These are phyloP conservation scores for Penicillium simplicissimum DNA, from an alignment of 495 filamentous ascomycete species.

Conservation along the genomic window DNA sequence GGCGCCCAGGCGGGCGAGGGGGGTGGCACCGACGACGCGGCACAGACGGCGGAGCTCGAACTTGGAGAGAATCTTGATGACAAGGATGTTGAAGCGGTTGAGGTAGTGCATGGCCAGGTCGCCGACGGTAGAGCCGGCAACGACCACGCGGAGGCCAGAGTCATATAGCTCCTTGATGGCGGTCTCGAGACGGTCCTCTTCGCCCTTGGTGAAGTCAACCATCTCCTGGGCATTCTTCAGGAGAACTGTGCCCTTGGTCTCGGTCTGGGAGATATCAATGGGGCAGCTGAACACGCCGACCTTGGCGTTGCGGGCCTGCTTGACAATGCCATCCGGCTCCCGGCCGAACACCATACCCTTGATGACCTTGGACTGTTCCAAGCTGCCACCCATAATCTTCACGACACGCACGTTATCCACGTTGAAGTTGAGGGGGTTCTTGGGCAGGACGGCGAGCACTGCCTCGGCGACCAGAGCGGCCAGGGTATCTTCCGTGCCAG, in stretches of 20 bases:
- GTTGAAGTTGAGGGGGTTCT: constrained; percentile 98
- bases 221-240: constrained; percentile 98
- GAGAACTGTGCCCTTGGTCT: constrained; percentile 99
- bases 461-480: constrained; percentile 88
- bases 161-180: constrained; percentile 95
- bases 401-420: constrained; percentile 99
- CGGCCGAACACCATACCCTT: constrained; percentile 98
- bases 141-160: constrained; percentile 85
- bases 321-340: constrained; percentile 85
- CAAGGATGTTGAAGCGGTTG: constrained; percentile 91
- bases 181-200: constrained; percentile 87
- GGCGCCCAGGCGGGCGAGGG: constrained; percentile 90
- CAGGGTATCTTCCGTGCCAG: constrained; percentile 84
- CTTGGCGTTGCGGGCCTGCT: constrained; percentile 89
- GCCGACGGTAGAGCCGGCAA: constrained; percentile 88
- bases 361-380: constrained; percentile 90
- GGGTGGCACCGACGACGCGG: constrained; percentile 94
- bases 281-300: constrained; percentile 96
- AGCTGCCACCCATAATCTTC: constrained; percentile 97
- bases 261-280: constrained; percentile 93
- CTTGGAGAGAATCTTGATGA: constrained; percentile 97
- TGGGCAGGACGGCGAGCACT: constrained; percentile 90
- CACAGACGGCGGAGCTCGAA: constrained; percentile 93
- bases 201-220: constrained; percentile 96
- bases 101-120: constrained; percentile 97